Conservation (phyloP, 2,329 filamentous ascomycete genomes). For the Ceratocystiopsis brevicomis region DNA sequence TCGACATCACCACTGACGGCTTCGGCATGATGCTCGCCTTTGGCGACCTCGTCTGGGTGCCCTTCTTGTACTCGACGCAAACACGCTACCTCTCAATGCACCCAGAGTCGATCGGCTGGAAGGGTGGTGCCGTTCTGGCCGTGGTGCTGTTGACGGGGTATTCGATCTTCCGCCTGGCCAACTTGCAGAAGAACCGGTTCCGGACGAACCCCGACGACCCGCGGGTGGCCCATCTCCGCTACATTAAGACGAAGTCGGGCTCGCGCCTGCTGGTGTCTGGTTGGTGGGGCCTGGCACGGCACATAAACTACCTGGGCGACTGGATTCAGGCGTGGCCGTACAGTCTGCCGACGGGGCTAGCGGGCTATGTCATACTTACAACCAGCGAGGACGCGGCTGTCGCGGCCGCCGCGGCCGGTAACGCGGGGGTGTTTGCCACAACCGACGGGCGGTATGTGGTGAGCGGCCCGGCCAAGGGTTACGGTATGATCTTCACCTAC, state of each 20-base stretch:
- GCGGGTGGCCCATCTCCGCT: constrained; percentile 58
- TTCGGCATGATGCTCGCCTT: constrained; percentile 93
- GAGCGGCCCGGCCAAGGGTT: constrained; percentile 56
- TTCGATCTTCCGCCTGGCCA: constrained; percentile 81
- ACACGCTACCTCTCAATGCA: constrained; percentile 69
- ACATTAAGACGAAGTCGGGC: constrained; percentile 67
- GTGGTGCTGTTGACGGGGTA: constrained; percentile 56
- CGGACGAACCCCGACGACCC: constrained; percentile 71
- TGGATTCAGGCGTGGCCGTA: constrained; percentile 91
- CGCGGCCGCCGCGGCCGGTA: constrained; percentile 21
- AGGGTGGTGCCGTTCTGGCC: constrained; percentile 45
- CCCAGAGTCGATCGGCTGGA: constrained; percentile 56
- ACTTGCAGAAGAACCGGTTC: constrained; percentile 91
- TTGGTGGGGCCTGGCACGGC: constrained; percentile 83
- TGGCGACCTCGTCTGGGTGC: constrained; percentile 83
- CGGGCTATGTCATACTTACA: constrained; percentile 57
- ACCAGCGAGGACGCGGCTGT: constrained; percentile 30
- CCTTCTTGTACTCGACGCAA: constrained; percentile 73
- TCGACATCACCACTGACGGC: constrained; percentile 83
- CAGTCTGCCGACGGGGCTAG: constrained; percentile 66
- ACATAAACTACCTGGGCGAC: constrained; percentile 93
- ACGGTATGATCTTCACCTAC: constrained; percentile 78
- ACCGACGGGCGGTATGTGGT: constrained; percentile 45
- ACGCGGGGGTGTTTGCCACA: constrained; percentile 30
- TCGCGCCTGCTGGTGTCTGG: constrained; percentile 67